These are phyloP conservation scores for Hypomyces rosellus DNA, from an alignment of 2,329 filamentous ascomycete species.

Conservation along the genomic window DNA sequence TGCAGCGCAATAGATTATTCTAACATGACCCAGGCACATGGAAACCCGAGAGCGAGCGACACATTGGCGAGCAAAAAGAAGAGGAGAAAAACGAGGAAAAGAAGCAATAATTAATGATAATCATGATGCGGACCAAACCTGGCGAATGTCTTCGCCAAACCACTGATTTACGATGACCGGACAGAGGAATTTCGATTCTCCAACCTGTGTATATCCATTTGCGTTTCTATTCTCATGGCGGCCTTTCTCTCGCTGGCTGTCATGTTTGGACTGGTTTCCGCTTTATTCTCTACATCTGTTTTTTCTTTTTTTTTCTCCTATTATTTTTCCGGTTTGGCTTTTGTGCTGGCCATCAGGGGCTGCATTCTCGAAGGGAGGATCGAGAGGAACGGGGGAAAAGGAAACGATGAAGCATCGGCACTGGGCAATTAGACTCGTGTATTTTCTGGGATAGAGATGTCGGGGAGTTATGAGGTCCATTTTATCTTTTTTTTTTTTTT, in stretches of 20 bases:
- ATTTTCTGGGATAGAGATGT: slow-evolving; percentile 6
- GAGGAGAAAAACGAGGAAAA: slow-evolving; percentile 3
- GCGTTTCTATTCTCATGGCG: background rate
- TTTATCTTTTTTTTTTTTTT: background rate
- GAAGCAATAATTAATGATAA: background rate
- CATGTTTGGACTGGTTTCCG: background rate
- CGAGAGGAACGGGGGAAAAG: slow-evolving; percentile 1
- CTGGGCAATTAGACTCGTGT: slow-evolving; percentile 6
- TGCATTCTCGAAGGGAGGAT: background rate
- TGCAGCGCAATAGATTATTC: background rate
- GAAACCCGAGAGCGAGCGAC: slow-evolving; percentile 67
- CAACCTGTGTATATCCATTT: slow-evolving; percentile 2
- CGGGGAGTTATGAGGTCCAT: background rate
- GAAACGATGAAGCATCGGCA: slow-evolving; percentile 8
- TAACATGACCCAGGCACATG: slow-evolving; percentile 53
- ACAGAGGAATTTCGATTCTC: background rate
- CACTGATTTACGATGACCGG: background rate
- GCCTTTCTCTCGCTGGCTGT: background rate
- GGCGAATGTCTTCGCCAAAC: background rate
- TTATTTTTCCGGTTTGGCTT: background rate
- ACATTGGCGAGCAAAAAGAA: slow-evolving; percentile 50
- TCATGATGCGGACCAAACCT: background rate
- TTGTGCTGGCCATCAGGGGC: background rate
- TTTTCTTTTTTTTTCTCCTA: background rate
- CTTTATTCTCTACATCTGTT: background rate